Conservation (phyloP, 2,329 filamentous ascomycete species). For the Periconia sp. region DNA sequence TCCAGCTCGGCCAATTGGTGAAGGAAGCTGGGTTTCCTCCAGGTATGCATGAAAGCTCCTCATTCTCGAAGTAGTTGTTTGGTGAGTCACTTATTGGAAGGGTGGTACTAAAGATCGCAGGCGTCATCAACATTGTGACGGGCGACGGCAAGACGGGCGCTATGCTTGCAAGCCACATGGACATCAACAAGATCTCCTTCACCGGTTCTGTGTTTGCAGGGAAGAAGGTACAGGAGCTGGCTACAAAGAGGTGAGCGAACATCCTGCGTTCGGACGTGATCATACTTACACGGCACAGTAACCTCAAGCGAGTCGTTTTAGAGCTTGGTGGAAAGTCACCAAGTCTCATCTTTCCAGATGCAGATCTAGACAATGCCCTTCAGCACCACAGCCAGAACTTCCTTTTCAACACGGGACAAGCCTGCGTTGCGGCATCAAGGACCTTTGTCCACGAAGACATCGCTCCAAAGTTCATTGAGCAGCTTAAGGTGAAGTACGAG, state of each 20-base stretch:
- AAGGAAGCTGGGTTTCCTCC: slow-evolving; percentile 48
- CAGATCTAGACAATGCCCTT: slow-evolving; percentile 54
- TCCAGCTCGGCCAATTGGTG: slow-evolving; percentile 34
- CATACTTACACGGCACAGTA: slow-evolving; percentile 36
- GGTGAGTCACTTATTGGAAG: slow-evolving; percentile 28
- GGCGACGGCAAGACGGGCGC: slow-evolving; percentile 37
- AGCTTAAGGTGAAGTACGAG: slow-evolving; percentile 34
- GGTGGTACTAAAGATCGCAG: slow-evolving; percentile 19
- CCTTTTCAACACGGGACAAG: slow-evolving; percentile 61
- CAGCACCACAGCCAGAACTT: slow-evolving; percentile 40
- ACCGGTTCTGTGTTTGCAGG: slow-evolving; percentile 47
- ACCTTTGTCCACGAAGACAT: slow-evolving; percentile 46
- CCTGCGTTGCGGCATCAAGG: slow-evolving; percentile 63
- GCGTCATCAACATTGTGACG: slow-evolving; percentile 45
- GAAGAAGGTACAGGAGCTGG: slow-evolving; percentile 47
- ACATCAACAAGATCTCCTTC: slow-evolving; percentile 51
- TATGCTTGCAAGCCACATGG: slow-evolving; percentile 47
- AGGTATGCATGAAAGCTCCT: slow-evolving; percentile 40
- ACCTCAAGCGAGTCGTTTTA: slow-evolving; percentile 54
- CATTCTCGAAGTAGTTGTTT: too few species aligned
- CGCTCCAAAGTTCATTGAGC: slow-evolving; percentile 32
- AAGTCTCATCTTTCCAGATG: slow-evolving; percentile 53
- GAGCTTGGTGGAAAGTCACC: slow-evolving; percentile 56
- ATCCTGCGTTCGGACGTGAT: neutral
- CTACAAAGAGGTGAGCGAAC: slow-evolving; percentile 36